These are phyloP conservation scores for Torrubiella hemipterigena DNA, from an alignment of 2,329 filamentous ascomycete species.

Conservation along the genomic window DNA sequence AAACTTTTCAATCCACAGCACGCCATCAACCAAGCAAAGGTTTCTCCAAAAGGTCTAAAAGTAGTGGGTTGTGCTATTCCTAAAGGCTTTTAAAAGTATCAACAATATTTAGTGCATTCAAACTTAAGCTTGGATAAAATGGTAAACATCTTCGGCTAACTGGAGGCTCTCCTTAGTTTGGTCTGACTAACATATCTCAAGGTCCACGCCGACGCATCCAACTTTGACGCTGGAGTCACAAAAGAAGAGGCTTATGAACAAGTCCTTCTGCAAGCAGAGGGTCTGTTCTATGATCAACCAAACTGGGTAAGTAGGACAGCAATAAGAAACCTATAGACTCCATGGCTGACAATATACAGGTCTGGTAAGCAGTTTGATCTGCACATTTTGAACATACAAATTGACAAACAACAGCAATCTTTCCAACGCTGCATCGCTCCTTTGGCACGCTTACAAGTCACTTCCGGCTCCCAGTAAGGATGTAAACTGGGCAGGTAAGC, in stretches of 20 bases:
- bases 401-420: slow-evolving; percentile 48
- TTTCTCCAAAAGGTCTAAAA: too few relatives aligned
- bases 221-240: slow-evolving; percentile 52
- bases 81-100: too few relatives aligned
- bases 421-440: slow-evolving; percentile 60
- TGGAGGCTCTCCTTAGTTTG: too few relatives aligned
- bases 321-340: too few relatives aligned
- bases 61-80: too few relatives aligned
- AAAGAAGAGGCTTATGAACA: slow-evolving; percentile 67
- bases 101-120: too few relatives aligned
- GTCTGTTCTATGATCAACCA: slow-evolving; percentile 58
- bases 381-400: background rate
- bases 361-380: slow-evolving; percentile 10
- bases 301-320: slow-evolving; percentile 54
- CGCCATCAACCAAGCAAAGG: too few relatives aligned
- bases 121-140: too few relatives aligned
- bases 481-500: slow-evolving; percentile 65
- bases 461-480: slow-evolving; percentile 50
- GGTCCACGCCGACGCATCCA: slow-evolving; percentile 73
- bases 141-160: slow-evolving; percentile 1
- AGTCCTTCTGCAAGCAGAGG: slow-evolving; percentile 57
- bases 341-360: slow-evolving; percentile 6
- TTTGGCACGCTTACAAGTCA: slow-evolving; percentile 72
- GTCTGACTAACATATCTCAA: too few relatives aligned
- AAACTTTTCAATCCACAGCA: too few relatives aligned